phyloP scores from a whole-genome alignment of 495 filamentous ascomycete species.

The Hypoxylon perforatum region DNA sequence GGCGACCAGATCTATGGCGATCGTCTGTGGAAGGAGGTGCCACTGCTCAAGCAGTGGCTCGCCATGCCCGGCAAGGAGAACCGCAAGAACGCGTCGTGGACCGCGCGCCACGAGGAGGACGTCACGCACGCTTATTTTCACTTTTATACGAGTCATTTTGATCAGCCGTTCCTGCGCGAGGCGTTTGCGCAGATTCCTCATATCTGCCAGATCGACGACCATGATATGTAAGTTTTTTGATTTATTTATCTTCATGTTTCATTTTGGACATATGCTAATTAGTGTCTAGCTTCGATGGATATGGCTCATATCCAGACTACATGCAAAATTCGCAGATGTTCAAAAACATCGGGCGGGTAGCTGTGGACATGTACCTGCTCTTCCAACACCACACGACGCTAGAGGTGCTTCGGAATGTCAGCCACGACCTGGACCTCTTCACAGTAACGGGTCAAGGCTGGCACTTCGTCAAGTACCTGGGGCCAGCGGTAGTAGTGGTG shows the following conservation, averaged over 20 bases:
- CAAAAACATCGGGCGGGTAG: slow-evolving; percentile 96
- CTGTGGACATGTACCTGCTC: slow-evolving; percentile 98
- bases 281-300: slow-evolving; percentile 86
- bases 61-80: slow-evolving; percentile 90
- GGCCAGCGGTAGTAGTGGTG: slow-evolving; percentile 88
- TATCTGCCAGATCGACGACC: slow-evolving; percentile 91
- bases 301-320: slow-evolving; percentile 95
- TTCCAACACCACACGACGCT: slow-evolving; percentile 98
- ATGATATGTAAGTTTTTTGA: slow-evolving; percentile 84
- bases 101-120: slow-evolving; percentile 92
- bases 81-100: slow-evolving; percentile 89
- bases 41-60: slow-evolving; percentile 92
- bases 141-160: slow-evolving; percentile 97
- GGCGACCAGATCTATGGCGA: slow-evolving; percentile 98
- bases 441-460: slow-evolving; percentile 96
- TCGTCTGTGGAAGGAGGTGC: slow-evolving; percentile 94
- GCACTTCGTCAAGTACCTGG: slow-evolving; percentile 98
- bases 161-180: slow-evolving; percentile 92
- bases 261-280: not conserved
- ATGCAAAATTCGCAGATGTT: slow-evolving; percentile 98
- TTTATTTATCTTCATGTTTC: not conserved
- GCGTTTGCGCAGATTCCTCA: slow-evolving; percentile 98
- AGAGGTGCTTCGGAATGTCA: slow-evolving; percentile 88
- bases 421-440: slow-evolving; percentile 89
- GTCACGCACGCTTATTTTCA: slow-evolving; percentile 97